Conservation (phyloP, 108 stramenopile genomes). For the Pseudonitzschia multistriata region DNA sequence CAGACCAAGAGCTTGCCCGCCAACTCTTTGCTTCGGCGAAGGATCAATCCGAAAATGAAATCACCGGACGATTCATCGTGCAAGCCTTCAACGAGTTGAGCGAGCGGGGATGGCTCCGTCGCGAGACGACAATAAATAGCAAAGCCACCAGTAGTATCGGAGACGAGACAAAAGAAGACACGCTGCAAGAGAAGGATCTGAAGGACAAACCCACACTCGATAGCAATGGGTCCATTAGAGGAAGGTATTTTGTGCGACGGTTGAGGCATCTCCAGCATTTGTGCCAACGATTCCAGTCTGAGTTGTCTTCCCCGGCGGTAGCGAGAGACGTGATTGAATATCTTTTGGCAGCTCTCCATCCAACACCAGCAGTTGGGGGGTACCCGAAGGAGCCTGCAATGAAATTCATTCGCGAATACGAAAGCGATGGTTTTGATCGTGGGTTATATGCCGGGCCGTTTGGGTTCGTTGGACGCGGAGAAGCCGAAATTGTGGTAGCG, state of each 20-base stretch:
- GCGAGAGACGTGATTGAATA: slow-evolving; percentile 26
- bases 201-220: background rate
- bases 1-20: slow-evolving; percentile 59
- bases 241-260: slow-evolving; percentile 68
- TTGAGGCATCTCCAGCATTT: slow-evolving; percentile 81
- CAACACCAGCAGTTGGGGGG: slow-evolving; percentile 85
- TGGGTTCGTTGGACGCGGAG: slow-evolving; percentile 66
- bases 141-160: background rate
- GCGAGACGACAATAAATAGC: background rate
- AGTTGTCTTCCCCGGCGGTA: slow-evolving; percentile 39
- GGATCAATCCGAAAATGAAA: slow-evolving; percentile 75
- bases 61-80: slow-evolving; percentile 70
- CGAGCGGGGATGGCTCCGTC: slow-evolving; percentile 39
- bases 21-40: slow-evolving; percentile 72
- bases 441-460: slow-evolving; percentile 86
- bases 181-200: background rate
- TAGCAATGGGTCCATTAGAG: background rate
- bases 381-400: slow-evolving; percentile 46
- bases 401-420: slow-evolving; percentile 66
- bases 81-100: slow-evolving; percentile 50
- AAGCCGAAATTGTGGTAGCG: slow-evolving; percentile 73
- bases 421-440: slow-evolving; percentile 65
- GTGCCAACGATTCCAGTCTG: slow-evolving; percentile 65
- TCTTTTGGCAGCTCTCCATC: slow-evolving; percentile 67
- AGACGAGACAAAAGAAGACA: background rate